phyloP scores from a whole-genome alignment of 1,284 basidiomycete species.

The Puccinia coronata region DNA sequence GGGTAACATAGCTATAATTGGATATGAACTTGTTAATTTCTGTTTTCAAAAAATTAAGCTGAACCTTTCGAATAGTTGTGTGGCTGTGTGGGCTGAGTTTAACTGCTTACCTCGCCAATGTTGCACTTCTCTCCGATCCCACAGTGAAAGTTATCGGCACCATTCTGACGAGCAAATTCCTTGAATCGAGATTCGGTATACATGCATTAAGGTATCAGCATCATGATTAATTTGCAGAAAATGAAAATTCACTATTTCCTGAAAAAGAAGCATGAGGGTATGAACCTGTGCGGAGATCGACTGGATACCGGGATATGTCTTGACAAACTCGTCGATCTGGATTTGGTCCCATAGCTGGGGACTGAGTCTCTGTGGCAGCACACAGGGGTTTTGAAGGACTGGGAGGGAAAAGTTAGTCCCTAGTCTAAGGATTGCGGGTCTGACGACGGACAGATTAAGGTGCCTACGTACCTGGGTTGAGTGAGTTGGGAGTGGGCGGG shows the following conservation, averaged over 20 bases:
- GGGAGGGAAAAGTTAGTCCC: background rate
- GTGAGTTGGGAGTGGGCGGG: background rate
- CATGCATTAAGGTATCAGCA: background rate
- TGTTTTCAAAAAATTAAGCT: background rate
- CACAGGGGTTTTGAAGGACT: constrained; percentile 4
- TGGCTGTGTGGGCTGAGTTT: background rate
- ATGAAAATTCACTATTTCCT: background rate
- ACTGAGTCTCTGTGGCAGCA: constrained; percentile 15
- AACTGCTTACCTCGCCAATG: constrained; percentile 29
- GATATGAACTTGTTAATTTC: background rate
- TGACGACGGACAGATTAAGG: no score
- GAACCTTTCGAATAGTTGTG: background rate
- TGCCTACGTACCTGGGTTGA: background rate
- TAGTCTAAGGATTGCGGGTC: background rate
- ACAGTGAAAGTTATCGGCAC: constrained; percentile 37
- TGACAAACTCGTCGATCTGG: constrained; percentile 26
- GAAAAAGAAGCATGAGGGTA: background rate
- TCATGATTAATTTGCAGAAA: background rate
- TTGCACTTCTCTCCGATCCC: constrained; percentile 42
- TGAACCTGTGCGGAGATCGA: constrained; percentile 26
- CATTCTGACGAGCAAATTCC: constrained; percentile 46
- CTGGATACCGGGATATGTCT: constrained; percentile 28
- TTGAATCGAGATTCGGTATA: background rate
- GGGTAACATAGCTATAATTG: constrained; percentile 43
- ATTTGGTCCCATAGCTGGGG: constrained; percentile 31